Evolutionary conservation across 345 rosid species (phyloP), one percentile per base, ranked within the genome.

Genomic region (Eutrema japonicum): DNA sequence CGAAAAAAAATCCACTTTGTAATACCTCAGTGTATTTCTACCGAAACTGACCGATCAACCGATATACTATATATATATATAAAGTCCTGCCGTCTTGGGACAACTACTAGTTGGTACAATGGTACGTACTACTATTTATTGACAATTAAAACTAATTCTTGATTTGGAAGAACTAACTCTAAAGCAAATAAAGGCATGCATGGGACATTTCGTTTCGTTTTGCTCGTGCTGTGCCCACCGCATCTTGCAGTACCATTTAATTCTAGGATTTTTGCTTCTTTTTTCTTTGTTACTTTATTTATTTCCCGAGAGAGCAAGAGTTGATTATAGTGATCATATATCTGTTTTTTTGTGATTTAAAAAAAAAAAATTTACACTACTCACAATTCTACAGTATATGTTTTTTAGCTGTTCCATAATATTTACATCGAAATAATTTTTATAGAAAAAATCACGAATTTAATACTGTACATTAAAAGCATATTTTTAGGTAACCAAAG

Each of bases 111-210:
- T 36, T 37, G 66, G 71, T 73, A 32, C 35, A 32, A 32, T 37
- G 71, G 71, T 65, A 47, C 33, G 71, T 73, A 47, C 33, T 49
- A 40, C 10, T 73, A 73, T 73, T 64, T 56, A 65, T 56, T 56
- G 66, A 64, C 5, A 43, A 64, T n/a, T 63, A 43, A 64, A 64
- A 64, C 48, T 46, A 55, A 73, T 73, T 65, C 77, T 73, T 65
- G 77, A 73, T 73, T 65, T 64, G 71, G 77, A 73, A 55, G 71
- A 56, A 73, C 77, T 56, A 65, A 55, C 71, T 55, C 65, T 41
- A 56, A 56, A 64, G 65, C 58, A 56, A 47, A 36, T 73, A 73
- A 73, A 73, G 77, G 37, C 71, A 55, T 73, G 77, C 66, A 56
- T 73, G 58, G 59, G 77, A 73, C 77, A 55, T 53, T 73, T 73